phyloP scores from a whole-genome alignment of 192 early-diverging fungal genomes.

The Coemansia sp. region DNA sequence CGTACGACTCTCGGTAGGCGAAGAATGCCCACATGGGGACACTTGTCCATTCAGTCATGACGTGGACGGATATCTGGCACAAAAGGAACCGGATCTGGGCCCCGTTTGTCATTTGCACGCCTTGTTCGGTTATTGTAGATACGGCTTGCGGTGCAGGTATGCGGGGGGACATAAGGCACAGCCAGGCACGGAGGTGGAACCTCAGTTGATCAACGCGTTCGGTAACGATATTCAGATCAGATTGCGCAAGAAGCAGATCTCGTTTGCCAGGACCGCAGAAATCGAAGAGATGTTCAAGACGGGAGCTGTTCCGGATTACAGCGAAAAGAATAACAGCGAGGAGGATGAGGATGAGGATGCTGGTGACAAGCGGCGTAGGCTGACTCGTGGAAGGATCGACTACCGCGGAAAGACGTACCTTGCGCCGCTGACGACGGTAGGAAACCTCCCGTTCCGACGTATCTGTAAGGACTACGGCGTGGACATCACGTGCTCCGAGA shows the following conservation, averaged over 20 bases:
- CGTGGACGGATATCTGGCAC: conserved; percentile 64
- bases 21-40: conserved; percentile 56
- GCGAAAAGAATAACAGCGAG: background rate
- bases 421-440: conserved; percentile 95
- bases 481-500: conserved; percentile 96
- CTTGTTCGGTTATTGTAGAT: conserved; percentile 66
- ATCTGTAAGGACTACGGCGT: conserved; percentile 92
- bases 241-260: conserved; percentile 37
- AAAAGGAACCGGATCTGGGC: conserved; percentile 79
- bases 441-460: conserved; percentile 95
- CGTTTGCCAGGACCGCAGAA: conserved; percentile 43
- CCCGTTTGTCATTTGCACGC: conserved; percentile 69
- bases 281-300: conserved; percentile 36
- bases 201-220: conserved; percentile 21
- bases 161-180: conserved; percentile 58
- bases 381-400: conserved; percentile 53
- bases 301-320: conserved; percentile 6
- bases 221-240: conserved; percentile 27
- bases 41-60: conserved; percentile 83
- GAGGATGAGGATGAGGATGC: conserved; percentile 10
- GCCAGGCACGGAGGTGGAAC: conserved; percentile 60
- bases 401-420: conserved; percentile 89
- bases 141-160: conserved; percentile 67
- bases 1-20: conserved; percentile 44
- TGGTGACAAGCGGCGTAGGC: conserved; percentile 14